phyloP scores from a whole-genome alignment of 768 basidiomycete genomes.

The Cystobasidium onofrii region DNA sequence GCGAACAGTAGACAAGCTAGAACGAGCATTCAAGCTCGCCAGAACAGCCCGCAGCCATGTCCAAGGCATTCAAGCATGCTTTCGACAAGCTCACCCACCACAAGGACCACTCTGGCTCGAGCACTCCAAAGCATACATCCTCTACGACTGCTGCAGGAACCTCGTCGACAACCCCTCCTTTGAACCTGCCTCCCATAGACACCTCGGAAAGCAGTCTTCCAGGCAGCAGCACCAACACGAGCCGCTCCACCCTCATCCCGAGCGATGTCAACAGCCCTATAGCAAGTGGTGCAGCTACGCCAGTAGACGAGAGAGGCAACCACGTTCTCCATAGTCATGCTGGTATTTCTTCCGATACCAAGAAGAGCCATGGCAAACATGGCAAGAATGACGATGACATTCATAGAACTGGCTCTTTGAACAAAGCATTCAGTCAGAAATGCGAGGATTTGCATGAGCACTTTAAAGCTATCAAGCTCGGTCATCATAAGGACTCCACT shows the following conservation, averaged over 20 bases:
- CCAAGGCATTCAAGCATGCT: constrained; percentile 24
- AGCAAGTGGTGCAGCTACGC: constrained; percentile 1
- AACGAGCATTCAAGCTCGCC: too few relatives aligned
- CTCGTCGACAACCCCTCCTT: neutral
- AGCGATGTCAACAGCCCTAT: constrained; percentile 3
- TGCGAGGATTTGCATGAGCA: constrained; percentile 28
- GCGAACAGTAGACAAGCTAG: too few relatives aligned
- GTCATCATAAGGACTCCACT: neutral
- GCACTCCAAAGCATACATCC: neutral
- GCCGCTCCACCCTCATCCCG: neutral
- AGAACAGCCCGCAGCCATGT: constrained; percentile 10
- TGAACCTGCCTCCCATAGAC: neutral
- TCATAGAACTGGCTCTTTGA: constrained; percentile 5
- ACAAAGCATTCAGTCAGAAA: neutral
- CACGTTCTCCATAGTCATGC: neutral
- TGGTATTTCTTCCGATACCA: neutral
- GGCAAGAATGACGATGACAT: neutral
- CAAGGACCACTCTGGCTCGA: neutral
- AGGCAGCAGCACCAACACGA: neutral
- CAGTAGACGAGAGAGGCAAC: neutral
- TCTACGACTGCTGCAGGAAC: neutral
- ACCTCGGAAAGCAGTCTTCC: neutral
- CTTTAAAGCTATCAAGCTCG: constrained; percentile 12
- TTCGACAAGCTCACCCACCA: constrained; percentile 27
- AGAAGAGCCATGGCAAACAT: neutral